A percentile compares a stretch with the other conserved stretches of the same genome.
These are phyloP conservation scores for Proliferodiscus dingleyae DNA, from an alignment of 2,329 filamentous ascomycete species.

Conservation along the genomic window DNA sequence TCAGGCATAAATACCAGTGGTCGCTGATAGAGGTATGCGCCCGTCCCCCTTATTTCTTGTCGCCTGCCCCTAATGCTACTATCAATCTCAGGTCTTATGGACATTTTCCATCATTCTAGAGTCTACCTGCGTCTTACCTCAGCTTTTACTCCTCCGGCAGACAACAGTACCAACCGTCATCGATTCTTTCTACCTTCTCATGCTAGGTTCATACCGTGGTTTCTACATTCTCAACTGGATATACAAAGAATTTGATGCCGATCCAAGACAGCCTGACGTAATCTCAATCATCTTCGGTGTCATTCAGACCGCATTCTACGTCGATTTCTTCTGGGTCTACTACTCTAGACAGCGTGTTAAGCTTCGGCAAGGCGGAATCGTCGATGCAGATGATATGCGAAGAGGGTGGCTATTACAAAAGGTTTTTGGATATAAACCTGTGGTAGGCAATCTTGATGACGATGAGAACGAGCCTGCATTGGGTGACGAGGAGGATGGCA, in stretches of 20 bases:
- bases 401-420: constrained; percentile 79
- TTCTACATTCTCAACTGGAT: constrained; percentile 95
- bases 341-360: constrained; percentile 91
- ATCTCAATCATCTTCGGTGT: constrained; percentile 81
- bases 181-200: constrained; percentile 90
- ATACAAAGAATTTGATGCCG: constrained; percentile 55
- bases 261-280: constrained; percentile 59
- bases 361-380: constrained; percentile 79
- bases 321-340: constrained; percentile 97
- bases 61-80: constrained; percentile 1
- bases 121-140: constrained; percentile 83
- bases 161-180: constrained; percentile 95
- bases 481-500: constrained; percentile 21
- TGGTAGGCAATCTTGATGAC: constrained; percentile 37
- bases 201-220: constrained; percentile 80
- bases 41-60: neutral
- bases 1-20: constrained; percentile 46
- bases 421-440: constrained; percentile 66
- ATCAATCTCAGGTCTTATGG: constrained; percentile 63
- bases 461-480: constrained; percentile 23
- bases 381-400: constrained; percentile 83
- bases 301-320: constrained; percentile 82
- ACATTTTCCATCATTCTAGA: constrained; percentile 89
- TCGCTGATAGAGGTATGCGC: constrained; percentile 45
- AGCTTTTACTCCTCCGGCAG: constrained; percentile 85